Evolutionary conservation across 345 rosid species (phyloP).

Genomic region (Melaleuca alternifolia): DNA sequence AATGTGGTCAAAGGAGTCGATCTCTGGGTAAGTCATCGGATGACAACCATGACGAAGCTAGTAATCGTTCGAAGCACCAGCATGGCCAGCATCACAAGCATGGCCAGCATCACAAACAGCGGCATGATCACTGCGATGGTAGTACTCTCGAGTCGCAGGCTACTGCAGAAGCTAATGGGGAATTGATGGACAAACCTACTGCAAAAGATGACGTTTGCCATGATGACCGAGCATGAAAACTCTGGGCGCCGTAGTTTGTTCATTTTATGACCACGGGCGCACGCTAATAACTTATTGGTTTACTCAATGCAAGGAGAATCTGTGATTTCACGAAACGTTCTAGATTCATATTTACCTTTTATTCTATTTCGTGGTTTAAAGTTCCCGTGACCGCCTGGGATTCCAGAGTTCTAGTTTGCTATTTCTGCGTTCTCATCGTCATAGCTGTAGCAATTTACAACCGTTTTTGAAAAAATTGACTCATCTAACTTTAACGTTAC

Average conservation of each 20-base stretch:
- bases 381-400: background rate
- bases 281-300: background rate
- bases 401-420: background rate
- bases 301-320: background rate
- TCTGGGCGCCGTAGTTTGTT: background rate
- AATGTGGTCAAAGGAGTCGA: background rate
- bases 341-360: background rate
- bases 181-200: background rate
- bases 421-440: background rate
- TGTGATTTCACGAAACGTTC: background rate
- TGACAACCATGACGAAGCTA: conserved; percentile 11
- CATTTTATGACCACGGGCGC: background rate
- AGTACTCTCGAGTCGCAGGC: background rate
- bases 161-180: background rate
- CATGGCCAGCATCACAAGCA: conserved; percentile 4
- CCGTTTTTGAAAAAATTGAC: background rate
- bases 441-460: background rate
- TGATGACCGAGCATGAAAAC: background rate
- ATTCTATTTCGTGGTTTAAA: background rate
- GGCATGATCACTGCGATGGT: background rate
- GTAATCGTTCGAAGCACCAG: conserved; percentile 10
- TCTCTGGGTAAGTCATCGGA: conserved; percentile 28
- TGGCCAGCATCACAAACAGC: conserved; percentile 11
- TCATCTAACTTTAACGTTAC: background rate
- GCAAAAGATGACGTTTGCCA: background rate